A percentile compares a stretch with the other conserved stretches of the same genome.
Conservation (phyloP, 129 eudicot genomes). For the Gnaphalium uliginosum region DNA sequence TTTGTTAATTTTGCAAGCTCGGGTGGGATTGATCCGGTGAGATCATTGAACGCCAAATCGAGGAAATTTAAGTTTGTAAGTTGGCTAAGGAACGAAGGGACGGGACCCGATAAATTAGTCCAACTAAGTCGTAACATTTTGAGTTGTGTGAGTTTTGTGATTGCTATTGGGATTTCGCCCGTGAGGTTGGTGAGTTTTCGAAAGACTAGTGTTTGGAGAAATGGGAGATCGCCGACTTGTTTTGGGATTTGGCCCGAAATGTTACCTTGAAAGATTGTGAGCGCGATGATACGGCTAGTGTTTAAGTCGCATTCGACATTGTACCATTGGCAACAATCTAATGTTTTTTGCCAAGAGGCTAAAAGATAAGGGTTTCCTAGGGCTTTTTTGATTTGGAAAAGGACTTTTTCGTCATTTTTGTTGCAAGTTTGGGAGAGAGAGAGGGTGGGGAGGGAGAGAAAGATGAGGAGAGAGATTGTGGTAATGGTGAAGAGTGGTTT, state of each 20-base stretch:
- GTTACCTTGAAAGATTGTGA: slow-evolving; percentile 39
- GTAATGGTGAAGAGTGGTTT: slow-evolving; percentile 15
- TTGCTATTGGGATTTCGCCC: slow-evolving; percentile 53
- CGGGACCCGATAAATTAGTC: slow-evolving; percentile 49
- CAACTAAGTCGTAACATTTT: slow-evolving; percentile 35
- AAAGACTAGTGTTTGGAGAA: slow-evolving; percentile 37
- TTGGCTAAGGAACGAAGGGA: slow-evolving; percentile 50
- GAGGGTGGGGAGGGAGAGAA: slow-evolving; percentile 22
- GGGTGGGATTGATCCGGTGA: slow-evolving; percentile 62
- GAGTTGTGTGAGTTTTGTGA: slow-evolving; percentile 54
- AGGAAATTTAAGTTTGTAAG: slow-evolving; percentile 41
- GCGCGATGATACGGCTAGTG: slow-evolving; percentile 37
- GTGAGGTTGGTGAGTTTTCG: slow-evolving; percentile 49
- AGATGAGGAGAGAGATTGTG: slow-evolving; percentile 15
- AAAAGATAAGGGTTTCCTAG: slow-evolving; percentile 45
- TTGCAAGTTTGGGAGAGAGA: slow-evolving; percentile 45
- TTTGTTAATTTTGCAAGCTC: slow-evolving; percentile 39
- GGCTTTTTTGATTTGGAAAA: slow-evolving; percentile 44
- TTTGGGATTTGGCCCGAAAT: slow-evolving; percentile 56
- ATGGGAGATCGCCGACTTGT: slow-evolving; percentile 53
- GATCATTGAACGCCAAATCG: slow-evolving; percentile 43
- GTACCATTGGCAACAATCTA: slow-evolving; percentile 55
- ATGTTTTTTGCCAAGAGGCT: slow-evolving; percentile 42
- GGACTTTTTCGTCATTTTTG: slow-evolving; percentile 56
- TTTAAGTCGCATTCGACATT: slow-evolving; percentile 31